A percentile compares a stretch with the other conserved stretches of the same genome.
These are phyloP conservation scores for Closterium sp. DNA, from an alignment of 139 green algal genomes.

Conservation along the genomic window DNA sequence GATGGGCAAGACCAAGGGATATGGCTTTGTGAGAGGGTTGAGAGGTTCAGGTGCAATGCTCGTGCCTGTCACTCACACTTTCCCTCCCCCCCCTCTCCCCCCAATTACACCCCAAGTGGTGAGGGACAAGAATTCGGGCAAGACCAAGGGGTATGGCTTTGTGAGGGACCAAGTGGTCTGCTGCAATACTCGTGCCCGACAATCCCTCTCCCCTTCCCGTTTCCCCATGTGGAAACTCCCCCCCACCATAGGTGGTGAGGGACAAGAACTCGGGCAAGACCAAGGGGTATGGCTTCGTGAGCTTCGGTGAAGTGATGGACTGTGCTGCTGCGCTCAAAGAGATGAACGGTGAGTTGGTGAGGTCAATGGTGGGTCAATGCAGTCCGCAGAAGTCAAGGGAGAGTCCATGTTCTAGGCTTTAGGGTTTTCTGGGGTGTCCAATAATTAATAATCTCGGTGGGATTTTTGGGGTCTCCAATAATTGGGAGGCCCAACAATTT, in stretches of 20 bases:
- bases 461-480: no score
- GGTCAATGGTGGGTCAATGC: background rate
- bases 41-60: no score
- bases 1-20: conserved; percentile 84
- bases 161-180: no score
- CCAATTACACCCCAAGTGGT: conserved; percentile 64
- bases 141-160: conserved; percentile 89
- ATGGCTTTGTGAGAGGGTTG: conserved; percentile 93
- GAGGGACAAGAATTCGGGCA: conserved; percentile 70
- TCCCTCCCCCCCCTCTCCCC: background rate
- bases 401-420: no score
- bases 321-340: conserved; percentile 79
- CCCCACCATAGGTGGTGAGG: background rate
- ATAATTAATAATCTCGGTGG: no score
- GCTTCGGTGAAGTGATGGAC: conserved; percentile 75
- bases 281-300: conserved; percentile 94
- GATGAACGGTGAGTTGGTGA: conserved; percentile 59
- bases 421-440: no score
- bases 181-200: background rate
- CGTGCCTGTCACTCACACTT: conserved; percentile 49
- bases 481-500: no score
- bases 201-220: no score
- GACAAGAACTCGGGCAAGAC: conserved; percentile 65
- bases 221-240: no score
- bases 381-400: no score